Evolutionary conservation across 2,329 filamentous ascomycete genomes (phyloP), one percentile per base, ranked within the genome.

Genomic region (Diaporthe ilicicola): DNA sequence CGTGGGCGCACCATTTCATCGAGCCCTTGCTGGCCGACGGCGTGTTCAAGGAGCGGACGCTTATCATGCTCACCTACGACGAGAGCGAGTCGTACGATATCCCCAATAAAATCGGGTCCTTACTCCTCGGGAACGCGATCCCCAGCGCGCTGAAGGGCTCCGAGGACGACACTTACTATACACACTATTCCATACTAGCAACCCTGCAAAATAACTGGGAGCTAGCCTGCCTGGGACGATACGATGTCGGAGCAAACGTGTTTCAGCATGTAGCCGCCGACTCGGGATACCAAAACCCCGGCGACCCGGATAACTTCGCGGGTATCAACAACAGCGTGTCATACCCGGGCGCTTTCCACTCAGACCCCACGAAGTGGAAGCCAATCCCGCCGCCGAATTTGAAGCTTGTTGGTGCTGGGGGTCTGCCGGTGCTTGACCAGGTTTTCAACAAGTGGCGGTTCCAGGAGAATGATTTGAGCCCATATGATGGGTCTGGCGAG

Each of bases 31-130:
- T 90, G 12, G 77, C 79, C 27, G 83, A 88, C 74, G 77, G 79
- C 17, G 81, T 84, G 53, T 88, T 90, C 78, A 86, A 85, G 82
- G 79, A 79, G 62, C 81, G 82, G 61, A 90, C 88, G 0, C 82
- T 90, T 7, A 83, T 90, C 51, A 81, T 89, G 9, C 81, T 90
- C 51, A 90, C 87, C 2, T 90, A 88, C 72, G 88, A 90, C 75
- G 88, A 90, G 76, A 86, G 84, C 73, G 85, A 87, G 72, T 85
- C 83, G 13, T 87, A 88, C 78, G 79, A 78, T 2, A 76, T 82
- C 69, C 85, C 84, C 54, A 90, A 90, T 79, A 82, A 83, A 65
- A 85, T 90, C 54, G 84, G 85, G 44, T 84, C 83, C 37, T 82
- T 90, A 39, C 81, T 90, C 1, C 83, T 90, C 9, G 88, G 88